These are phyloP conservation scores for Dryas integrifolia DNA, from an alignment of 331 rosid species.

Conservation along the genomic window DNA sequence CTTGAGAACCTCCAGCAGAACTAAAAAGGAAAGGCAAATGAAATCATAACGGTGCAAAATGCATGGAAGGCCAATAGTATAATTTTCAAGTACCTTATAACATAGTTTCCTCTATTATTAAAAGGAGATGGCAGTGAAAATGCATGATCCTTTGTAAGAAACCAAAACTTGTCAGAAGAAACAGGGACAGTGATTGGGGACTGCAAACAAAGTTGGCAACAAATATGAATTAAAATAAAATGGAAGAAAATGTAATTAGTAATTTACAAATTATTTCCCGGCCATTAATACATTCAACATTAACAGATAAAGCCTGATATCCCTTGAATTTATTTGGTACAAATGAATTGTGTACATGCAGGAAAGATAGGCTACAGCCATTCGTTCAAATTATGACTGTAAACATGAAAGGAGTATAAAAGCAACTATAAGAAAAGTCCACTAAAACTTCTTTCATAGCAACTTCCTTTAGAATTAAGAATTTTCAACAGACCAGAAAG, in stretches of 20 bases:
- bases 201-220: slow-evolving; percentile 45
- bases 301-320: slow-evolving; percentile 1
- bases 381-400: background rate
- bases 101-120: slow-evolving; percentile 73
- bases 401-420: background rate
- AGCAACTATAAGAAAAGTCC: background rate
- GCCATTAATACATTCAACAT: background rate
- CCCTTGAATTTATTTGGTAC: background rate
- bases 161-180: slow-evolving; percentile 84
- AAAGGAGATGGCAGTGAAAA: slow-evolving; percentile 80
- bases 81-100: slow-evolving; percentile 59
- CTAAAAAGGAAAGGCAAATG: background rate
- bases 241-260: background rate
- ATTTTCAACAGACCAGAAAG: slow-evolving; percentile 6
- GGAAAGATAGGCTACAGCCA: background rate
- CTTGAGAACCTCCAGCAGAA: slow-evolving; percentile 21
- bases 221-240: background rate
- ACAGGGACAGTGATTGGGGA: slow-evolving; percentile 79
- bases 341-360: background rate
- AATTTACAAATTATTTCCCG: slow-evolving; percentile 3
- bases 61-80: background rate
- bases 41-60: background rate
- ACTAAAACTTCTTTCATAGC: background rate
- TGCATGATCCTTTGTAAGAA: slow-evolving; percentile 74
- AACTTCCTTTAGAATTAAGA: background rate